A percentile compares a stretch with the other conserved stretches of the same genome.
Evolutionary conservation across 2,329 filamentous ascomycete genomes (phyloP).

Genomic region (Colletotrichum graminicola): DNA sequence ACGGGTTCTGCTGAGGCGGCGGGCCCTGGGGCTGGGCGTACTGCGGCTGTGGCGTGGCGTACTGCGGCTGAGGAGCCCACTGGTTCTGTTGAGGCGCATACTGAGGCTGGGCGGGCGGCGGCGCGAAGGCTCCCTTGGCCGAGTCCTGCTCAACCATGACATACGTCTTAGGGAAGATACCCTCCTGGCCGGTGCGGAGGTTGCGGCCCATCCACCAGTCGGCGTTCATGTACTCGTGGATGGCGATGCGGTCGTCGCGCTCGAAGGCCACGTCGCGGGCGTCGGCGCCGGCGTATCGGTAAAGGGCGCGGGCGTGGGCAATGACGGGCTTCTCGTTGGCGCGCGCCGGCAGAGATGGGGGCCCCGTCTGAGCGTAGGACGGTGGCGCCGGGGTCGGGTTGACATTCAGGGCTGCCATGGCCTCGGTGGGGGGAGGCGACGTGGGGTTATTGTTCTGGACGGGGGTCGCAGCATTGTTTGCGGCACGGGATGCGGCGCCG

Average conservation of each 20-base stretch:
- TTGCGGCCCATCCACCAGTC: slow-evolving; percentile 98
- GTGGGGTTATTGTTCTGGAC: slow-evolving; percentile 47
- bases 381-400: slow-evolving; percentile 59
- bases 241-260: slow-evolving; percentile 82
- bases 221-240: slow-evolving; percentile 93
- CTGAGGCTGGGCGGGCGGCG: slow-evolving; percentile 45
- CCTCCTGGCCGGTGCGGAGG: slow-evolving; percentile 83
- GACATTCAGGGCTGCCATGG: slow-evolving; percentile 58
- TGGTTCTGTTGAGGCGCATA: slow-evolving; percentile 44
- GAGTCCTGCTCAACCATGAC: slow-evolving; percentile 78
- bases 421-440: slow-evolving; percentile 51
- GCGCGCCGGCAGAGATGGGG: slow-evolving; percentile 57
- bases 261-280: slow-evolving; percentile 85
- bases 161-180: slow-evolving; percentile 96
- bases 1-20: slow-evolving; percentile 68
- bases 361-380: slow-evolving; percentile 63
- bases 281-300: slow-evolving; percentile 84
- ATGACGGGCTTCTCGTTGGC: slow-evolving; percentile 67
- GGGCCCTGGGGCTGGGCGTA: slow-evolving; percentile 58
- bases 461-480: slow-evolving; percentile 49
- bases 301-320: slow-evolving; percentile 82
- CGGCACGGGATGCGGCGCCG: slow-evolving; percentile 58
- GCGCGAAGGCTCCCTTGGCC: slow-evolving; percentile 45
- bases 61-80: slow-evolving; percentile 27
- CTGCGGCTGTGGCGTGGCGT: slow-evolving; percentile 47